Percentiles rank a stretch among this genome's conserved stretches.
These are phyloP conservation scores for Talaromyces pinophilus DNA, from an alignment of 2,329 filamentous ascomycete species.

Conservation along the genomic window DNA sequence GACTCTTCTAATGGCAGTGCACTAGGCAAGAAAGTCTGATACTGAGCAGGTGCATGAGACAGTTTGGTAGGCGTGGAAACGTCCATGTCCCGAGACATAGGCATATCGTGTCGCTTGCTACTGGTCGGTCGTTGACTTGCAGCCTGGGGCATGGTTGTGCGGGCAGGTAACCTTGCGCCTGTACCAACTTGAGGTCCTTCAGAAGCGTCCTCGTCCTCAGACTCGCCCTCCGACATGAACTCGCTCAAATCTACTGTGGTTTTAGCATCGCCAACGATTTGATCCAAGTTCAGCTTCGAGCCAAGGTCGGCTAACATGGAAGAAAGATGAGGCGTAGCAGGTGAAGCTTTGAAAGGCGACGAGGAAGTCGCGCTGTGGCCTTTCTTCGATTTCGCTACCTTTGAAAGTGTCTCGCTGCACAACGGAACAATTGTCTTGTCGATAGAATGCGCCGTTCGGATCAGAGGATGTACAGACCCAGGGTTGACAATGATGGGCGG, in stretches of 20 bases:
- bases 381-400: slow-evolving; percentile 2
- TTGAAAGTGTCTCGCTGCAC: neutral
- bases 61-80: slow-evolving; percentile 39
- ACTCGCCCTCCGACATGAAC: slow-evolving; percentile 45
- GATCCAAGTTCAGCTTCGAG: slow-evolving; percentile 60
- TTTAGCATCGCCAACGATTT: slow-evolving; percentile 59
- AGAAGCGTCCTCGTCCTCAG: slow-evolving; percentile 37
- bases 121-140: slow-evolving; percentile 55
- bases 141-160: slow-evolving; percentile 57
- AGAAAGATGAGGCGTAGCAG: slow-evolving; percentile 67
- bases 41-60: slow-evolving; percentile 29
- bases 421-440: slow-evolving; percentile 28
- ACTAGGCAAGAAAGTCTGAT: slow-evolving; percentile 42
- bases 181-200: slow-evolving; percentile 29
- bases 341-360: slow-evolving; percentile 55
- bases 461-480: slow-evolving; percentile 64
- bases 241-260: slow-evolving; percentile 43
- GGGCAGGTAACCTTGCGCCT: slow-evolving; percentile 55
- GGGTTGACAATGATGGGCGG: slow-evolving; percentile 36
- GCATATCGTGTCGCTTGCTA: slow-evolving; percentile 57
- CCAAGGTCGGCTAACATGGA: slow-evolving; percentile 64
- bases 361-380: slow-evolving; percentile 23
- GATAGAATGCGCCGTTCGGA: slow-evolving; percentile 56
- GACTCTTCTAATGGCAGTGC: slow-evolving; percentile 26
- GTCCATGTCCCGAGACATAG: slow-evolving; percentile 46